phyloP scores from a whole-genome alignment of 495 filamentous ascomycete species.

The Daldinia loculata region DNA sequence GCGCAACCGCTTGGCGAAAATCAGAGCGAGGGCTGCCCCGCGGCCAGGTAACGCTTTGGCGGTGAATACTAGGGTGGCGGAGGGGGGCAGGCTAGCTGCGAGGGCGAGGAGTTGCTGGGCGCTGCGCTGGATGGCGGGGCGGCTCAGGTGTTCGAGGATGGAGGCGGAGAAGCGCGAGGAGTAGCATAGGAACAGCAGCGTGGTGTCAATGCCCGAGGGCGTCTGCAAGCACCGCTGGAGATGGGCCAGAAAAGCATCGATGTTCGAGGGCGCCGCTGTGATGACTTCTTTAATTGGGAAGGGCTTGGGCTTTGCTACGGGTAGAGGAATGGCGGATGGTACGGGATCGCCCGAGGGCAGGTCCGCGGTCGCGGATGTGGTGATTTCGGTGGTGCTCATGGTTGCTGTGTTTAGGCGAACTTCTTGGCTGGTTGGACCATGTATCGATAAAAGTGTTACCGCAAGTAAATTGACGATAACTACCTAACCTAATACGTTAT shows the following conservation, averaged over 20 bases:
- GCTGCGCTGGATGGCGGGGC: conserved; percentile 50
- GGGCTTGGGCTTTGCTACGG: conserved; percentile 50
- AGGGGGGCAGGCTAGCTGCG: conserved; percentile 49
- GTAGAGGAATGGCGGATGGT: conserved; percentile 50
- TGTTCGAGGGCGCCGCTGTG: conserved; percentile 50
- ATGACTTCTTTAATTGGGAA: conserved; percentile 47
- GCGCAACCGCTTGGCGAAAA: conserved; percentile 54
- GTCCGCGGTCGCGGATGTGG: conserved; percentile 44
- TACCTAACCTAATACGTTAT: no score
- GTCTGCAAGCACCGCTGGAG: conserved; percentile 65
- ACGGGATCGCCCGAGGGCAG: conserved; percentile 52
- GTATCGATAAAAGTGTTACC: no score
- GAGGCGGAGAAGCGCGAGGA: conserved; percentile 61
- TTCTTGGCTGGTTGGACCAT: no score
- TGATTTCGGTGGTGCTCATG: conserved; percentile 39
- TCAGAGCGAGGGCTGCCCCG: conserved; percentile 53
- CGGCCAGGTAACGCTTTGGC: conserved; percentile 47
- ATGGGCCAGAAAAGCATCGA: conserved; percentile 61
- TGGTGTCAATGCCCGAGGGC: conserved; percentile 67
- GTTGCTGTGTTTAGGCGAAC: background rate
- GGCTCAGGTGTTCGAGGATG: conserved; percentile 48
- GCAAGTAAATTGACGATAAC: no score
- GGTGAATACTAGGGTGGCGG: conserved; percentile 49
- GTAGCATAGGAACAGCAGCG: conserved; percentile 72
- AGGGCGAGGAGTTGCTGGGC: conserved; percentile 53